These are phyloP conservation scores for Thielaviopsis euricoi DNA, from an alignment of 2,329 filamentous ascomycete genomes.

Conservation along the genomic window DNA sequence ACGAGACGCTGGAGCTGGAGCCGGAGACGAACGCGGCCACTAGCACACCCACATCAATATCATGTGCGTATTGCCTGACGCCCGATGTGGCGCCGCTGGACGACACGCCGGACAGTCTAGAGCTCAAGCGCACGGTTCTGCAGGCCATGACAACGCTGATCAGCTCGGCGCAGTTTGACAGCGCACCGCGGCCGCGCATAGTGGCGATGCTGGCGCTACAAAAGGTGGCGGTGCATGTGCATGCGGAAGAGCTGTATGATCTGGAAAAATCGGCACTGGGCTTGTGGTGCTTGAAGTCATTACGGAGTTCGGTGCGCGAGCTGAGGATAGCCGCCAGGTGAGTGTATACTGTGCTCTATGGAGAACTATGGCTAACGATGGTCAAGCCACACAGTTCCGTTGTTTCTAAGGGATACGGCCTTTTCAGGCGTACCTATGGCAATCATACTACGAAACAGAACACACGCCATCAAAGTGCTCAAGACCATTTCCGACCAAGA, in stretches of 20 bases:
- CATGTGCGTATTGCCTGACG: conserved; percentile 8
- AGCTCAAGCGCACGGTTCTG: not conserved
- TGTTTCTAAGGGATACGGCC: conserved; percentile 35
- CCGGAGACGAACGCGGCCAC: not conserved
- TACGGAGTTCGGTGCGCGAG: conserved; percentile 74
- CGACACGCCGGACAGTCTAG: conserved; percentile 6
- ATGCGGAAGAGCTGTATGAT: conserved; percentile 41
- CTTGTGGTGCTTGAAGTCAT: conserved; percentile 64
- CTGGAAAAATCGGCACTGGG: conserved; percentile 52
- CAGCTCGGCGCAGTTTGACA: conserved; percentile 27
- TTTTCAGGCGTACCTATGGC: conserved; percentile 14
- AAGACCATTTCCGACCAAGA: conserved; percentile 55
- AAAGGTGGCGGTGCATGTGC: conserved; percentile 51
- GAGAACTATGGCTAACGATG: conserved; percentile 9
- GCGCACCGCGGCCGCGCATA: conserved; percentile 46
- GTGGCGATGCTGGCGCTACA: conserved; percentile 56
- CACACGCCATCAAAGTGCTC: conserved; percentile 50
- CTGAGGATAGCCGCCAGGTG: conserved; percentile 66
- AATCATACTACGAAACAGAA: conserved; percentile 7
- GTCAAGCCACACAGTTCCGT: conserved; percentile 42
- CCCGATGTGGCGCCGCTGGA: conserved; percentile 4
- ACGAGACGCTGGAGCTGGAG: conserved; percentile 24
- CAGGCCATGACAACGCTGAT: conserved; percentile 29
- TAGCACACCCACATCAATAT: not conserved
- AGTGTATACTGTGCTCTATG: conserved; percentile 13